Evolutionary conservation across 129 eudicot genomes (phyloP).

Genomic region (Flaveria ramosissima): DNA sequence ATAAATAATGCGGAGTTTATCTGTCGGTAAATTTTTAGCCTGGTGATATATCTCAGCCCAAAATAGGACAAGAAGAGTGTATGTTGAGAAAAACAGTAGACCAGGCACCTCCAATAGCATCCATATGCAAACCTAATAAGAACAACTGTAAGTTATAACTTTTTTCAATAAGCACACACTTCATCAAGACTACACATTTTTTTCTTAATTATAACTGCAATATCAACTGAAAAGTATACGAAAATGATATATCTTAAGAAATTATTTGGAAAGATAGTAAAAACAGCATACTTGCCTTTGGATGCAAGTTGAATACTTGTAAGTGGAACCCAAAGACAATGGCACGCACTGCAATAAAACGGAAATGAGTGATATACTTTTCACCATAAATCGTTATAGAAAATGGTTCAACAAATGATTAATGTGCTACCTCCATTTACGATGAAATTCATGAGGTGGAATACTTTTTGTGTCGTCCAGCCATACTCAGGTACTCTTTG

Average conservation of each 20-base stretch:
- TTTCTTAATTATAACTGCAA: background rate
- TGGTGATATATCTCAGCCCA: conserved; percentile 95
- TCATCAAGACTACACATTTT: background rate
- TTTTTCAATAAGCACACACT: too few relatives aligned
- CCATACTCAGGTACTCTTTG: too few relatives aligned
- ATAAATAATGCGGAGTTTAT: conserved; percentile 44
- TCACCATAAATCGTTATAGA: background rate
- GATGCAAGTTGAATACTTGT: conserved; percentile 41
- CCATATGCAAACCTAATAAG: conserved; percentile 57
- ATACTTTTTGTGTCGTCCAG: too few relatives aligned
- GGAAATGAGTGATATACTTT: background rate
- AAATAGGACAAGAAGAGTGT: conserved; percentile 84
- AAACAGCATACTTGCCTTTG: conserved; percentile 25
- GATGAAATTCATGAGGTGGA: conserved; percentile 75
- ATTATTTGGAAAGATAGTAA: background rate
- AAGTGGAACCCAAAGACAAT: conserved; percentile 43
- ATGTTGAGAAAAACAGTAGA: conserved; percentile 79
- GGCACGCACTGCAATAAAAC: conserved; percentile 38
- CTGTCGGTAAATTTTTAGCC: conserved; percentile 81
- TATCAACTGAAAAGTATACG: background rate
- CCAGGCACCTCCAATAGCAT: conserved; percentile 75
- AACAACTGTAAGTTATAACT: background rate
- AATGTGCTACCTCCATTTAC: conserved; percentile 70
- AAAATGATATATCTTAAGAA: too few relatives aligned
- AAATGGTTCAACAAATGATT: background rate